Evolutionary conservation across 2,329 filamentous ascomycete genomes (phyloP), one percentile per base, ranked within the genome.

Genomic region (Xylariales sp.): DNA sequence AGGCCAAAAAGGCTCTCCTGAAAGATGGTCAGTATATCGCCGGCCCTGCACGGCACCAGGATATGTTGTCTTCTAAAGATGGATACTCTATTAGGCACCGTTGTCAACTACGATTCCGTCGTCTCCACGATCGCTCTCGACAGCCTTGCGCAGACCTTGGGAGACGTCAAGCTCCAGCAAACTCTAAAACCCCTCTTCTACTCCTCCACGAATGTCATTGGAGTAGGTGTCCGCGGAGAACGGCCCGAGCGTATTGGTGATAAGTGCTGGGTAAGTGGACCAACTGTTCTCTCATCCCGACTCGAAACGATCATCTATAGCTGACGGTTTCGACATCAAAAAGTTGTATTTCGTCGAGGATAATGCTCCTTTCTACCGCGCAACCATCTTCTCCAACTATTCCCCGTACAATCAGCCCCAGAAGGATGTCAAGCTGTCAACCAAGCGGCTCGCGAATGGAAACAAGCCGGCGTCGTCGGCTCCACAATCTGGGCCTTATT

Each of bases 311-410:
- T 19, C 1, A 16, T 10, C 10, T 37, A 4, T 4, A 12, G n/a
- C n/a, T n/a, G n/a, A n/a, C n/a, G n/a, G n/a, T n/a, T n/a, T n/a
- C n/a, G n/a, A n/a, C n/a, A n/a, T n/a, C n/a, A n/a, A n/a, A n/a
- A n/a, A n/a, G n/a, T n/a, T 97, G 52, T 98, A 98, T 79, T 98
- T 97, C 81, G 93, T 93, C 48, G 93, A 98, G 68, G 86, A 95
- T 66, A 85, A 98, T 78, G 95, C 89, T 76, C 89, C 88, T 62
- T 98, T 98, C 78, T 98, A 98, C 78, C 88, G 93, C 55, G 93
- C 93, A 59, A 98, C 93, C 61, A 97, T 98, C 73, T 98, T 98
- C 81, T 97, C 91, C 69, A 98, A 98, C 80, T 98, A 98, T 79
- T 97, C 93, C 15, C 93, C 91, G 38, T 82, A 94, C 80, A 98